phyloP scores from a whole-genome alignment of 495 filamentous ascomycete species.

The Hypoxylon lienhwacheense region DNA sequence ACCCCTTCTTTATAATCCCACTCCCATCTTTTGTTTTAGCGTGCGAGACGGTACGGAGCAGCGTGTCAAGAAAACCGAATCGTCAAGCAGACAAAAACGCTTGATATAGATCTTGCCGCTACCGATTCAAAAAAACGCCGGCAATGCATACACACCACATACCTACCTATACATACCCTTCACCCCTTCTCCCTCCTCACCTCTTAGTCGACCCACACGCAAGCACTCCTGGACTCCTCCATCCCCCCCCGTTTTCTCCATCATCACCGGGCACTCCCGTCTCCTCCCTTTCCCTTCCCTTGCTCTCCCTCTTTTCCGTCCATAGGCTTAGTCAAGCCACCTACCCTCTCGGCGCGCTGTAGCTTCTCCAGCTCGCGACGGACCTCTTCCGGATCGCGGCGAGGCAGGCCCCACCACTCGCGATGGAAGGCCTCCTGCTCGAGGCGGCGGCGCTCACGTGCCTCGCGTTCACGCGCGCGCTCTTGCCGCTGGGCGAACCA shows the following conservation, averaged over 20 bases:
- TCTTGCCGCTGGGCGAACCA: conserved; percentile 80
- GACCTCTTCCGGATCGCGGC: conserved; percentile 49
- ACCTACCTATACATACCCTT: conserved; percentile 3
- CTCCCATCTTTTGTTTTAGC: too few relatives aligned
- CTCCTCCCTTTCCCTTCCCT: background rate
- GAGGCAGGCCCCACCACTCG: conserved; percentile 63
- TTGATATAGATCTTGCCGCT: conserved; percentile 21
- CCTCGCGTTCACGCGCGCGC: conserved; percentile 63
- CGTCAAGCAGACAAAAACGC: conserved; percentile 13
- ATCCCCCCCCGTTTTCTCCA: conserved; percentile 6
- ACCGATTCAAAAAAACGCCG: too few relatives aligned
- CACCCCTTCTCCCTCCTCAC: background rate
- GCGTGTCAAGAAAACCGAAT: conserved; percentile 21
- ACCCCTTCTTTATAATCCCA: too few relatives aligned
- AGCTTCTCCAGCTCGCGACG: conserved; percentile 45
- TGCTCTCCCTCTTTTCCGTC: conserved; percentile 23
- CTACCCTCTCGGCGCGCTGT: conserved; percentile 41
- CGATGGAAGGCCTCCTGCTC: conserved; percentile 60
- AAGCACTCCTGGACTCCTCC: too few relatives aligned
- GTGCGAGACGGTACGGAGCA: conserved; percentile 11
- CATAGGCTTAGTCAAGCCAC: conserved; percentile 43
- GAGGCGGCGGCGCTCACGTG: conserved; percentile 56
- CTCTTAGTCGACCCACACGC: too few relatives aligned
- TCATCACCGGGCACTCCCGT: conserved; percentile 14
- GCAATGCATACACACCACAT: conserved; percentile 27